Percentiles rank a stretch among this genome's conserved stretches.
These are phyloP conservation scores for Nicotiana tomentosiformis DNA, from an alignment of 257 asterid species.

Conservation along the genomic window DNA sequence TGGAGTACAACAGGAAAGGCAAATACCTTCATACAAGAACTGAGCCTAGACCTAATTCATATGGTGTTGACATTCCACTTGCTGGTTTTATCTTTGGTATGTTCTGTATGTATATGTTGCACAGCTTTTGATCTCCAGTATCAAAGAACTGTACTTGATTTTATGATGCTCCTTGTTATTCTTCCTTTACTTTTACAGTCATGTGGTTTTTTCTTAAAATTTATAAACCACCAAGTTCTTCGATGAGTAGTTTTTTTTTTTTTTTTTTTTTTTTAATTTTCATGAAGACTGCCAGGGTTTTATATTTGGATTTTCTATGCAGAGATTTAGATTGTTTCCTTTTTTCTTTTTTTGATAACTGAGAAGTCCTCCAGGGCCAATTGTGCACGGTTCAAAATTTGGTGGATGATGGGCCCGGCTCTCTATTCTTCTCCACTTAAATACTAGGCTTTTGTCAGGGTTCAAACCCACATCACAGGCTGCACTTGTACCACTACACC, in stretches of 20 bases:
- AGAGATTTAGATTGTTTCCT: not conserved
- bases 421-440: too few relatives aligned
- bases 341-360: not conserved
- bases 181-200: not conserved
- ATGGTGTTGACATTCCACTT: constrained; percentile 40
- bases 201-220: not conserved
- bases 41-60: constrained; percentile 20
- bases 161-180: not conserved
- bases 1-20: constrained; percentile 38
- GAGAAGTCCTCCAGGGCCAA: too few relatives aligned
- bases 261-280: not conserved
- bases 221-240: not conserved
- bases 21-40: constrained; percentile 17
- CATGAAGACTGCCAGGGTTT: not conserved
- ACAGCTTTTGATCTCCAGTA: not conserved
- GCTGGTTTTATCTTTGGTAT: constrained; percentile 85
- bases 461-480: too few relatives aligned
- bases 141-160: not conserved
- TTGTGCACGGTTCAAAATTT: too few relatives aligned
- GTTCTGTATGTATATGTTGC: constrained; percentile 6
- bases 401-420: too few relatives aligned
- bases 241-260: too few relatives aligned
- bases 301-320: not conserved
- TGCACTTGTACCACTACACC: too few relatives aligned
- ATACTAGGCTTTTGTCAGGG: too few relatives aligned